Evolutionary conservation across 345 rosid species (phyloP).

Genomic region (Limnanthes douglasii): DNA sequence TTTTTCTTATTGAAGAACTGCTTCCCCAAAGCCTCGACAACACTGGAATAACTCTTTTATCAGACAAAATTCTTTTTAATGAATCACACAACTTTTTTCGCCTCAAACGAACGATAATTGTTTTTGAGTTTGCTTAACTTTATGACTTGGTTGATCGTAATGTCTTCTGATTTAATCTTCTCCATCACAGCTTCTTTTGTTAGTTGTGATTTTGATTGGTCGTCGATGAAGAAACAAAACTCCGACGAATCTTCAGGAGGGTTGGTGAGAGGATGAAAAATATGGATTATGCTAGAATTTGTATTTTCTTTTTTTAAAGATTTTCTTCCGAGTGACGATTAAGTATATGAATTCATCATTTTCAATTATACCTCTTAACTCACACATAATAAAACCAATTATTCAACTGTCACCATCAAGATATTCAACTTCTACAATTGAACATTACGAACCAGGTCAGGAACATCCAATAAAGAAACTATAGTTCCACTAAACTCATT

Average conservation of each 20-base stretch:
- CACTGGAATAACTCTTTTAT: slow-evolving; percentile 16
- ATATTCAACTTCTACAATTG: too few relatives aligned
- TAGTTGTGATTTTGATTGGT: slow-evolving; percentile 50
- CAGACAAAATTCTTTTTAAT: slow-evolving; percentile 15
- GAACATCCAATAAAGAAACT: too few relatives aligned
- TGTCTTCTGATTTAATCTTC: slow-evolving; percentile 49
- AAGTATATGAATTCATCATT: slow-evolving; percentile 54
- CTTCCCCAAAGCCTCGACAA: slow-evolving; percentile 73
- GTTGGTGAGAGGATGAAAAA: slow-evolving; percentile 35
- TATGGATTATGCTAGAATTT: slow-evolving; percentile 30
- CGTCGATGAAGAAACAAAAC: slow-evolving; percentile 64
- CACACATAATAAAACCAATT: too few relatives aligned
- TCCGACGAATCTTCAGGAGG: slow-evolving; percentile 23
- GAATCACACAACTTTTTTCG: slow-evolving; percentile 18
- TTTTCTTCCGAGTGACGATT: slow-evolving; percentile 40
- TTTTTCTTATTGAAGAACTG: slow-evolving; percentile 56
- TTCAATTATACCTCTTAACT: too few relatives aligned
- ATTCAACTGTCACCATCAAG: too few relatives aligned
- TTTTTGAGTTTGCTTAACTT: slow-evolving; percentile 37
- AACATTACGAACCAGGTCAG: too few relatives aligned
- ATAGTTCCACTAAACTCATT: too few relatives aligned
- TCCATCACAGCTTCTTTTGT: slow-evolving; percentile 36
- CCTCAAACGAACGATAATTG: slow-evolving; percentile 9
- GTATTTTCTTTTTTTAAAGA: slow-evolving; percentile 36
- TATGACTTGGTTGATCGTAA: slow-evolving; percentile 48